Percentiles rank a stretch among this genome's conserved stretches.
Evolutionary conservation across 495 filamentous ascomycete genomes (phyloP).

Genomic region (Ascobolus immersus): DNA sequence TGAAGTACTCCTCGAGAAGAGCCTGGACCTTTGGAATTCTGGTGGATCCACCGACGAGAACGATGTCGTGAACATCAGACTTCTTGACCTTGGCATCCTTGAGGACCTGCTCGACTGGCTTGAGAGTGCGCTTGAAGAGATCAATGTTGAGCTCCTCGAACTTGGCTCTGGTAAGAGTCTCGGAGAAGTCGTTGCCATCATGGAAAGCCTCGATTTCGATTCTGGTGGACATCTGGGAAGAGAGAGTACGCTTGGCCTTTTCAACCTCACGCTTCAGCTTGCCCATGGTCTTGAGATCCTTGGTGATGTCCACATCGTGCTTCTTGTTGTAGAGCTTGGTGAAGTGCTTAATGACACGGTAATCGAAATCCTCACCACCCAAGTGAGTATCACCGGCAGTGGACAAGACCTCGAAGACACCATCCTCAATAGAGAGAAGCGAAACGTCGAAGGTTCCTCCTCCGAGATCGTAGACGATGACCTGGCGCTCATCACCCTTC

Average conservation of each 20-base stretch:
- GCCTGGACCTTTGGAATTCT: slow-evolving; percentile 93
- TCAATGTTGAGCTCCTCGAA: slow-evolving; percentile 98
- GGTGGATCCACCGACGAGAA: slow-evolving; percentile 74
- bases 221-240: slow-evolving; percentile 91
- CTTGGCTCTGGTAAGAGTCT: slow-evolving; percentile 94
- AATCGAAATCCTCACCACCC: slow-evolving; percentile 98
- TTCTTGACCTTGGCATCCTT: slow-evolving; percentile 84
- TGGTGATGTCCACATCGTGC: slow-evolving; percentile 72
- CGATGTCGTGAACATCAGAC: slow-evolving; percentile 63
- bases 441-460: slow-evolving; percentile 99
- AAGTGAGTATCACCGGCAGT: slow-evolving; percentile 99
- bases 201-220: slow-evolving; percentile 97
- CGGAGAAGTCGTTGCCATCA: slow-evolving; percentile 91
- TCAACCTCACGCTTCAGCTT: slow-evolving; percentile 99
- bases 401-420: slow-evolving; percentile 92
- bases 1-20: slow-evolving; percentile 89
- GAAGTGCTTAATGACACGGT: slow-evolving; percentile 91
- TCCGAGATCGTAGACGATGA: slow-evolving; percentile 94
- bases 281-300: slow-evolving; percentile 95
- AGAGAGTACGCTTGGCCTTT: slow-evolving; percentile 98
- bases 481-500: slow-evolving; percentile 62
- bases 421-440: slow-evolving; percentile 84
- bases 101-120: slow-evolving; percentile 93
- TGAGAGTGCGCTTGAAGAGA: slow-evolving; percentile 95
- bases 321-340: slow-evolving; percentile 99